Conservation (phyloP, 768 basidiomycete genomes). For the Serendipita sp. region DNA sequence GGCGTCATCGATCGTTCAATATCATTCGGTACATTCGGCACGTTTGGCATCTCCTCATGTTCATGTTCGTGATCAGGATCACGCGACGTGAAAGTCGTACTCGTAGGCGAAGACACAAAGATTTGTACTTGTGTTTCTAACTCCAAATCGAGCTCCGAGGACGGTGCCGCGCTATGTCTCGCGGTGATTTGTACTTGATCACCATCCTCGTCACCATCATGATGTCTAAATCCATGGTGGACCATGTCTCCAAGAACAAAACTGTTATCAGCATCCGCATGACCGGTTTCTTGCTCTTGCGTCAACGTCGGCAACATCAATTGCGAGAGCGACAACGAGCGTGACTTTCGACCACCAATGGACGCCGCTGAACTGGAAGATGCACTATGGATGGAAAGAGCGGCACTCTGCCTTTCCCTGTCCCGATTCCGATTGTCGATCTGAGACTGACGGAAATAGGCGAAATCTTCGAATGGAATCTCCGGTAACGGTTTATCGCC, state of each 20-base stretch:
- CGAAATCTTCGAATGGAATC: constrained; percentile 3
- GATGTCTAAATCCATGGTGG: not conserved
- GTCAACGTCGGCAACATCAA: not conserved
- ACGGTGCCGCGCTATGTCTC: not conserved
- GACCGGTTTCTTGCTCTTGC: not conserved
- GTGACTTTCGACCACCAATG: not conserved
- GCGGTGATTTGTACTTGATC: not conserved
- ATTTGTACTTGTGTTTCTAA: not conserved
- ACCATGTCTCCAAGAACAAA: not conserved
- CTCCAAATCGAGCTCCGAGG: not conserved
- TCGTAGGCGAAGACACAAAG: constrained; percentile 4
- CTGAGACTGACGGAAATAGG: not conserved
- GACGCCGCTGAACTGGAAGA: not conserved
- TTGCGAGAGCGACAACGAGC: not conserved
- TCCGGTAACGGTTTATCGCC: not conserved
- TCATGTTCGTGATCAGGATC: not conserved
- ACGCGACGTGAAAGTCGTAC: not conserved
- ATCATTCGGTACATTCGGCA: too few species aligned
- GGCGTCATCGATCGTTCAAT: too few species aligned
- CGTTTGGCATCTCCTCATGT: too few species aligned
- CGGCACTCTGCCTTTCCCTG: not conserved
- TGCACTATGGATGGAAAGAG: not conserved
- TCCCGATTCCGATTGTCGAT: not conserved
- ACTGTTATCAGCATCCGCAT: not conserved
- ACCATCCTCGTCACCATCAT: not conserved